These are phyloP conservation scores for Penicillium sp. DNA, from an alignment of 2,329 filamentous ascomycete species.

Conservation along the genomic window DNA sequence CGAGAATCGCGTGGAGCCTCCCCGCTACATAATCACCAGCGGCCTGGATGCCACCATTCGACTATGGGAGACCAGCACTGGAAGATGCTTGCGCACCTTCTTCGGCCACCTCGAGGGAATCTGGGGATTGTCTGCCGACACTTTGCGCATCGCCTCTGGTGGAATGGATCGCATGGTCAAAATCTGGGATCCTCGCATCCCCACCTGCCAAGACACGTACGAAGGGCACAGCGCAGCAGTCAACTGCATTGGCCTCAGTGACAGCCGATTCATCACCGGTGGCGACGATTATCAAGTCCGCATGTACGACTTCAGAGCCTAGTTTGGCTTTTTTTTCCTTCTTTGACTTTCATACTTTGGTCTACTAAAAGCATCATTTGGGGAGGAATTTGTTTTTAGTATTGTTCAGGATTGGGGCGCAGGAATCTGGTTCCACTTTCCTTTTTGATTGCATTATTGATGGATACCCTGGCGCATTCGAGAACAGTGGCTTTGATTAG, in stretches of 20 bases:
- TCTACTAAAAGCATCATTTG: conserved; percentile 5
- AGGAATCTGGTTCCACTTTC: neutral
- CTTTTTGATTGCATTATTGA: conserved; percentile 8
- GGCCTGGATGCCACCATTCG: conserved; percentile 89
- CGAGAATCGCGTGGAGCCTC: conserved; percentile 67
- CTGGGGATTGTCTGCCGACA: conserved; percentile 89
- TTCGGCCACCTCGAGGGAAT: conserved; percentile 97
- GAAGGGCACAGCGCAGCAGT: conserved; percentile 88
- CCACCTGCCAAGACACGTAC: conserved; percentile 89
- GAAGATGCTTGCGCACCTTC: conserved; percentile 83
- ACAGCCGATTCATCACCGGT: conserved; percentile 84
- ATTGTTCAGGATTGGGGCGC: neutral
- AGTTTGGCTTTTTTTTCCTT: neutral
- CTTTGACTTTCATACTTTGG: neutral
- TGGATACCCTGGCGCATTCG: conserved; percentile 24
- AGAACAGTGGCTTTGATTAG: neutral
- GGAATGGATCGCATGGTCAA: conserved; percentile 95
- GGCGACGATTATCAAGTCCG: conserved; percentile 92
- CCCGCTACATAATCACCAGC: conserved; percentile 89
- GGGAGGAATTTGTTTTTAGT: neutral
- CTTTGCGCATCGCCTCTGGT: conserved; percentile 81
- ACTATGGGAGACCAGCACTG: conserved; percentile 84
- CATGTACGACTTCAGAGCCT: conserved; percentile 71
- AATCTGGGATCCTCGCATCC: conserved; percentile 89
- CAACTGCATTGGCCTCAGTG: conserved; percentile 88